These are phyloP conservation scores for Neonectria faginata DNA, from an alignment of 2,329 filamentous ascomycete species.

Conservation along the genomic window DNA sequence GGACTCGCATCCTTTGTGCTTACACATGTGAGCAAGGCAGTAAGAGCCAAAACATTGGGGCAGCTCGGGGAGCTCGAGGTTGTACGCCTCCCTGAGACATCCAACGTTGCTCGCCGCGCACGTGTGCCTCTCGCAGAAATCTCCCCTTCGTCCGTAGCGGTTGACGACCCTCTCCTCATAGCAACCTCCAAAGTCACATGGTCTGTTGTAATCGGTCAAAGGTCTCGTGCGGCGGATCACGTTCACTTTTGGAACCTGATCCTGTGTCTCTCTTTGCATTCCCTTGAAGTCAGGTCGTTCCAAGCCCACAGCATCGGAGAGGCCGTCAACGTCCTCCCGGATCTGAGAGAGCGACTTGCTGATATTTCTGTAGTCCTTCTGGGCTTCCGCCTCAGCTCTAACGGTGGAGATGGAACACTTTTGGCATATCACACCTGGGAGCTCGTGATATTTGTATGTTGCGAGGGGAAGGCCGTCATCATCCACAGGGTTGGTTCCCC, in stretches of 20 bases:
- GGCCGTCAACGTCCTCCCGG: not conserved
- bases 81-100: slow-evolving; percentile 31
- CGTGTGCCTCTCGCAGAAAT: slow-evolving; percentile 37
- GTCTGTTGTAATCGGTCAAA: not conserved
- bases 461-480: not conserved
- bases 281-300: not conserved
- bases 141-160: slow-evolving; percentile 10
- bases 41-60: slow-evolving; percentile 3
- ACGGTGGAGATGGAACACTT: not conserved
- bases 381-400: not conserved
- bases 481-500: not conserved
- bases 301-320: not conserved
- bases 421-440: not conserved
- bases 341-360: slow-evolving; percentile 10
- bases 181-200: slow-evolving; percentile 30
- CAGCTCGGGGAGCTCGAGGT: not conserved
- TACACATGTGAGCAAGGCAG: slow-evolving; percentile 30
- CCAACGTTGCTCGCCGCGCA: slow-evolving; percentile 31
- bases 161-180: not conserved
- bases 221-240: not conserved
- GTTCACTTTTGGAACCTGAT: not conserved
- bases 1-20: not conserved
- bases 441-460: not conserved
- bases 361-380: not conserved
- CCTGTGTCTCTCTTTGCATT: not conserved